These are phyloP conservation scores for Phytophthora crassamura DNA, from an alignment of 352 stramenopile genomes.

Conservation along the genomic window DNA sequence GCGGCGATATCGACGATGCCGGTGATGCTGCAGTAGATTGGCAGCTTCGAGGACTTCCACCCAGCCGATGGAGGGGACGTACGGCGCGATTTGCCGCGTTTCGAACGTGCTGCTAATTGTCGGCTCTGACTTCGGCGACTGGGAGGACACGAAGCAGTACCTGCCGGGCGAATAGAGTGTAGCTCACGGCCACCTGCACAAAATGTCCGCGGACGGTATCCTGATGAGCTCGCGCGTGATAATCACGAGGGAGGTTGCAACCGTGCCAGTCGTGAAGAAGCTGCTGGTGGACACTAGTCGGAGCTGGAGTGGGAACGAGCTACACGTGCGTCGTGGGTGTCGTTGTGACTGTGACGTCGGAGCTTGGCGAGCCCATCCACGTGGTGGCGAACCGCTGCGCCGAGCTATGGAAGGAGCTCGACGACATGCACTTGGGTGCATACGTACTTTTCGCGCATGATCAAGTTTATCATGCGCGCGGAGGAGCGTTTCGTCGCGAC, in stretches of 20 bases:
- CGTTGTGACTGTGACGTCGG: constrained; percentile 84
- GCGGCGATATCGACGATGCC: constrained; percentile 62
- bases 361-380: constrained; percentile 89
- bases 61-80: constrained; percentile 71
- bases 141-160: constrained; percentile 80
- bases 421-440: constrained; percentile 90
- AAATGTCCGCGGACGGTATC: constrained; percentile 87
- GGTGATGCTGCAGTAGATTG: constrained; percentile 91
- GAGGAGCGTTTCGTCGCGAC: constrained; percentile 73
- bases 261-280: constrained; percentile 82
- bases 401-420: constrained; percentile 84
- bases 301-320: constrained; percentile 79
- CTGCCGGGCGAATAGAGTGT: constrained; percentile 87
- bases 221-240: constrained; percentile 86
- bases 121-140: too few relatives aligned
- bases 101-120: constrained; percentile 88
- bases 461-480: constrained; percentile 72
- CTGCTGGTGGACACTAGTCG: constrained; percentile 78
- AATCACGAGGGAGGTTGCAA: constrained; percentile 89
- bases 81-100: constrained; percentile 78
- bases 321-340: constrained; percentile 76
- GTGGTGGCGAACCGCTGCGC: too few relatives aligned
- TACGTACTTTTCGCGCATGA: constrained; percentile 72
- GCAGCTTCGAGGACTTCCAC: constrained; percentile 92
- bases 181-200: constrained; percentile 46